Base-by-base conservation (phyloP, 345 rosid species). In the Bruguiera gymnorhiza region DNA sequence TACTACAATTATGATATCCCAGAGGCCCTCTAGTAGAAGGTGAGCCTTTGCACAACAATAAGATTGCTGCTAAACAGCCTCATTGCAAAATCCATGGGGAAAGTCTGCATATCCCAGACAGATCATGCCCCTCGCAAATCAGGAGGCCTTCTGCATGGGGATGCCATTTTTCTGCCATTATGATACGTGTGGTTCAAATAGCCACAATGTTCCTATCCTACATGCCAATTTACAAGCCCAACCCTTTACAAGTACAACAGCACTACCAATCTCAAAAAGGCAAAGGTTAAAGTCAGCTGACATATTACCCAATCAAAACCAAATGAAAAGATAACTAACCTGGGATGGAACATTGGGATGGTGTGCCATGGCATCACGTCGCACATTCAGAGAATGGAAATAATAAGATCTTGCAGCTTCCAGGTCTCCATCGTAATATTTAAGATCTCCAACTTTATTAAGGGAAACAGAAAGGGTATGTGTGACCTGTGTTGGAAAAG, bases 401-500 rank as follows among this genome's bases (percentile, higher is more conserved):
- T 95, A 92, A 79, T 83, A 87, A 29, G 92, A 82, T 79, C 90
- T 92, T 26, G 99, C 94, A 62, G 90, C 86, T 84, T 85, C 81
- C 73, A 95, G 82, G 59, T 92, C 91, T 77, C 89, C 89, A 62
- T 72, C 96, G 76, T 95, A 95, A 55, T 95, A 95, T 76, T 95
- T 92, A 46, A 95, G 88, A 80, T 95, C 99, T 50, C 99, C 99
- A 66, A 95, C 83, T 84, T 92, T 95, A 75, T 95, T 95, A 70
- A 90, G 96, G 39, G 98, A 95, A 73, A 95, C 98, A 73, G 98
- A 92, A 63, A 90, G 96, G 5, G 98, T 89, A 79, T 95, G 98
- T 26, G 85, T 84, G 34, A 90, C 81, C 98, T 92, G 91, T 63
- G 64, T 26, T 77, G 69, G 11, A 64, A 68, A 27, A 69, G 34